Evolutionary conservation across 2,329 filamentous ascomycete species (phyloP), one percentile per base, ranked within the genome.

Genomic region (Colletotrichum somersetense): DNA sequence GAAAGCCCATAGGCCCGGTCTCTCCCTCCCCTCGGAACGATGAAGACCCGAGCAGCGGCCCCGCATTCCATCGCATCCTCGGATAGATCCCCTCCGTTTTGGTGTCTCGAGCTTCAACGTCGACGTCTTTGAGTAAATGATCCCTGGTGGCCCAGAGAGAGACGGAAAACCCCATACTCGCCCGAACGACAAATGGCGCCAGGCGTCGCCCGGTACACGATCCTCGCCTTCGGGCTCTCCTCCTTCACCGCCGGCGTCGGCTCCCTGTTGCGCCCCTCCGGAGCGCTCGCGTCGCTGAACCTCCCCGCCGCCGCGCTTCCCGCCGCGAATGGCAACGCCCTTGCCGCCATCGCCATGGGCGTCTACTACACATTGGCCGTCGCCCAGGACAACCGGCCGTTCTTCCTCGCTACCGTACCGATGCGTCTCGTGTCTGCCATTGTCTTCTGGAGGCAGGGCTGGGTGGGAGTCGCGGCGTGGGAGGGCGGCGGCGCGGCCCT

Each of bases 351-450:
- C 23, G 78, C 77, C 20, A 80, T 80, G 78, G 77, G 78, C 11
- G 72, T 80, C 35, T 80, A 80, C 67, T 81, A 81, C 67, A 72
- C 73, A 7, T 73, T 81, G 11, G 78, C 77, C 23, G 78, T 76
- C 12, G 79, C 53, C 79, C 6, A 80, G 67, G 76, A 80, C 62
- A 80, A 81, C 72, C 64, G 70, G 8, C 65, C 70, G 16, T 80
- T 80, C 74, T 79, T 80, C 59, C 62, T 62, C 33, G 69, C 75
- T n/a, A 80, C 77, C 1, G 75, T 80, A 33, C 78, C 78, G 11
- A 80, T 80, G 79, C 76, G 78, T 10, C 42, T 77, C 11, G 74
- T 78, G 2, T 77, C 78, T 5, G 75, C 79, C 1, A 38, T 68
- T 11, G 76, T 80, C 14, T 80, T 80, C 66, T 77, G 75, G 75